Conservation (phyloP, 2,329 filamentous ascomycete species). For the Neurospora sp. region DNA sequence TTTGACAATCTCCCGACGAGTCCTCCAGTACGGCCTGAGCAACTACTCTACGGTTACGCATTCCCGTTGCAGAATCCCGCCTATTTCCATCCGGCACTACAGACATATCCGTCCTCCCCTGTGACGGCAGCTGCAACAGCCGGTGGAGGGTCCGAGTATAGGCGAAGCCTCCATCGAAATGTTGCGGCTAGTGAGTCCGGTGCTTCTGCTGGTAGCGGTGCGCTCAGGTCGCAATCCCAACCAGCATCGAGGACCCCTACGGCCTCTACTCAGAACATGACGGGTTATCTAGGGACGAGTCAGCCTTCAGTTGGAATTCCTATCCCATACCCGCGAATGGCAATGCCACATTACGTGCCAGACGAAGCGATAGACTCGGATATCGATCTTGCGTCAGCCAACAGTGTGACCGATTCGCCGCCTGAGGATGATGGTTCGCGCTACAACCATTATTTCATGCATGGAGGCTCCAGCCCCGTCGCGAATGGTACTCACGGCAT, state of each 20-base stretch:
- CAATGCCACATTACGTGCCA: slow-evolving; percentile 46
- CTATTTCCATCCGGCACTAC: slow-evolving; percentile 40
- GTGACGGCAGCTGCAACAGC: slow-evolving; percentile 28
- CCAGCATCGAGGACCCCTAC: slow-evolving; percentile 42
- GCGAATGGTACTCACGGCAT: slow-evolving; percentile 25
- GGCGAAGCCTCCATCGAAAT: slow-evolving; percentile 48
- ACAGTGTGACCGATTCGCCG: slow-evolving; percentile 33
- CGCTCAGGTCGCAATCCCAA: slow-evolving; percentile 58
- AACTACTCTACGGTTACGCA: slow-evolving; percentile 38
- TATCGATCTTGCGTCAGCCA: slow-evolving; percentile 34
- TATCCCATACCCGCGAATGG: slow-evolving; percentile 29
- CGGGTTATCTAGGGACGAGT: slow-evolving; percentile 20
- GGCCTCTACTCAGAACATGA: slow-evolving; percentile 22
- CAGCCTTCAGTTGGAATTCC: slow-evolving; percentile 27
- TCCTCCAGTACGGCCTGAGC: slow-evolving; percentile 47
- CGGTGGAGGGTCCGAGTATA: slow-evolving; percentile 39
- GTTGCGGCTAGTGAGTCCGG: slow-evolving; percentile 39
- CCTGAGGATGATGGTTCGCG: slow-evolving; percentile 36
- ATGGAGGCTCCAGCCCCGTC: slow-evolving; percentile 21
- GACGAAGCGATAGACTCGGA: slow-evolving; percentile 40
- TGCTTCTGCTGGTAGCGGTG: slow-evolving; percentile 38
- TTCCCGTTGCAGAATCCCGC: slow-evolving; percentile 29
- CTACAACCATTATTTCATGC: slow-evolving; percentile 29
- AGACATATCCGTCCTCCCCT: slow-evolving; percentile 48
- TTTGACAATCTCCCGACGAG: slow-evolving; percentile 52